A percentile compares a stretch with the other conserved stretches of the same genome.
These are phyloP conservation scores for Trypanosoma melophagium DNA, from an alignment of 208 protist genomes.

Conservation along the genomic window DNA sequence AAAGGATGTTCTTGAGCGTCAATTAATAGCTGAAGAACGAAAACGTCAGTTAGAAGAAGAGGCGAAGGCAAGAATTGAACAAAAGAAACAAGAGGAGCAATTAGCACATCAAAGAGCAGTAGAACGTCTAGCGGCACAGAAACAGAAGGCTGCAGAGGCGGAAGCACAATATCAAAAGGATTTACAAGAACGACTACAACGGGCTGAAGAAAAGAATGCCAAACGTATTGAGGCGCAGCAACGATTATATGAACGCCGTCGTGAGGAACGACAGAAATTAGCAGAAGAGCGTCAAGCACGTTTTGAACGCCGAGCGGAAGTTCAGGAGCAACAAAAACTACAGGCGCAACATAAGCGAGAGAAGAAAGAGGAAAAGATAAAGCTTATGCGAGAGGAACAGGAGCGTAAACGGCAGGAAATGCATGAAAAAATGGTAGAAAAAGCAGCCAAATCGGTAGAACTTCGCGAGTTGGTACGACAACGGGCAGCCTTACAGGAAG, in stretches of 20 bases:
- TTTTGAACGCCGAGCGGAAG: conserved; percentile 44
- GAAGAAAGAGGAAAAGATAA: conserved; percentile 56
- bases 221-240: conserved; percentile 51
- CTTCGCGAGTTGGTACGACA: conserved; percentile 47
- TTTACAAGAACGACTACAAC: conserved; percentile 47
- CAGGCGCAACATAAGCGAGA: conserved; percentile 38
- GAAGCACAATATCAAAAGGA: conserved; percentile 46
- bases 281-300: conserved; percentile 63
- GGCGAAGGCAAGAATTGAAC: conserved; percentile 28
- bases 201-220: conserved; percentile 53
- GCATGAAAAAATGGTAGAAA: conserved; percentile 38
- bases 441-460: conserved; percentile 43
- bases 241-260: conserved; percentile 33
- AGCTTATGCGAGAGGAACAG: conserved; percentile 26
- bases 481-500: conserved; percentile 52
- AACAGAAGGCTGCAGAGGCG: conserved; percentile 40
- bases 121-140: conserved; percentile 51
- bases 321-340: conserved; percentile 44
- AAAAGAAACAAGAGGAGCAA: conserved; percentile 42
- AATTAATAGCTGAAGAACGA: conserved; percentile 42
- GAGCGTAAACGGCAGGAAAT: conserved; percentile 38
- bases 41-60: conserved; percentile 53
- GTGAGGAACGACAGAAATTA: conserved; percentile 33
- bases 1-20: conserved; percentile 43
- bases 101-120: conserved; percentile 37